Percentiles rank a stretch among this genome's conserved stretches.
Conservation (phyloP, 495 filamentous ascomycete genomes). For the Tirmania nivea region DNA sequence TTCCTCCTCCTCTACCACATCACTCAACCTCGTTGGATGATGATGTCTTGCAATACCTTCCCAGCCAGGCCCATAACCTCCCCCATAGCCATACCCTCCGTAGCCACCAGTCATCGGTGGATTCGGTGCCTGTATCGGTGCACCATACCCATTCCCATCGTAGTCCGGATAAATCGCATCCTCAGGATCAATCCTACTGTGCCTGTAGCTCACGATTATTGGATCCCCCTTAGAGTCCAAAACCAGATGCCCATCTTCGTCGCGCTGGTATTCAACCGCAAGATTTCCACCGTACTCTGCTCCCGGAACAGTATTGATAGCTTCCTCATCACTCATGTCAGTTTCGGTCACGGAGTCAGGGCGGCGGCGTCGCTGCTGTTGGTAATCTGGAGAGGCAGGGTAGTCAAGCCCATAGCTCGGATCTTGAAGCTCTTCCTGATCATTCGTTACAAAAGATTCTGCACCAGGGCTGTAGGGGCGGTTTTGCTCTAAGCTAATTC, state of each 20-base stretch:
- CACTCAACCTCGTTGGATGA: conserved; percentile 81
- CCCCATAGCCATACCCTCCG: conserved; percentile 20
- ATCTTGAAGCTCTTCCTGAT: background rate
- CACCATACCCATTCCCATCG: conserved; percentile 11
- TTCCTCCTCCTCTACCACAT: conserved; percentile 74
- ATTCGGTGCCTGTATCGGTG: conserved; percentile 6
- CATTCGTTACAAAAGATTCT: conserved; percentile 10
- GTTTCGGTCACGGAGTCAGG: conserved; percentile 12
- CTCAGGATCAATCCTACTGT: conserved; percentile 8
- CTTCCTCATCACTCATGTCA: conserved; percentile 9
- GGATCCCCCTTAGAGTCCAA: conserved; percentile 27
- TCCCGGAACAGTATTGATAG: conserved; percentile 18
- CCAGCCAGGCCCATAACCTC: conserved; percentile 55
- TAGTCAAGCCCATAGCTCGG: background rate
- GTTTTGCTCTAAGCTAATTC: conserved; percentile 19
- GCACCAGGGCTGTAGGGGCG: conserved; percentile 13
- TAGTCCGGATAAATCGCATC: conserved; percentile 18
- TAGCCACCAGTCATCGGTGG: conserved; percentile 9
- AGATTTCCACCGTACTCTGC: conserved; percentile 31
- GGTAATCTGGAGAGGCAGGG: background rate
- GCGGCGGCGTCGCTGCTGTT: background rate
- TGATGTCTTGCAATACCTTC: conserved; percentile 69
- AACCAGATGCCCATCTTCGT: conserved; percentile 28
- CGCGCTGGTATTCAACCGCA: conserved; percentile 22
- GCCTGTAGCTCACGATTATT: conserved; percentile 18